phyloP scores from a whole-genome alignment of 2,329 filamentous ascomycete genomes.

The Penicillium paneum region DNA sequence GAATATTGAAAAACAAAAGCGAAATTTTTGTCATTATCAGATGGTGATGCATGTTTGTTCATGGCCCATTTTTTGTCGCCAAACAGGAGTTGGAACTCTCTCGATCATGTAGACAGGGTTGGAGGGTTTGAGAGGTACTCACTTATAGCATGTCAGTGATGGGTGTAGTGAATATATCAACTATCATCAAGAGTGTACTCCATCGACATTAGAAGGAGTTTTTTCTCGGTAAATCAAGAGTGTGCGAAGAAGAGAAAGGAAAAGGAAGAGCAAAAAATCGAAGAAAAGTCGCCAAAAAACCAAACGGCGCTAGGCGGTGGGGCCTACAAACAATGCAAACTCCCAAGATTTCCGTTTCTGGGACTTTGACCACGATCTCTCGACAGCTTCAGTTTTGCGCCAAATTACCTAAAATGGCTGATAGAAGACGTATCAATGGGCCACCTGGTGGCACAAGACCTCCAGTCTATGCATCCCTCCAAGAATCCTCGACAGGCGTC shows the following conservation, averaged over 20 bases:
- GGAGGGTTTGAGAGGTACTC: slow-evolving; percentile 19
- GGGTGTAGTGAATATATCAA: neutral
- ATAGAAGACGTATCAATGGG: slow-evolving; percentile 86
- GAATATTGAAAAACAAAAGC: slow-evolving; percentile 6
- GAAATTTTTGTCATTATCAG: slow-evolving; percentile 39
- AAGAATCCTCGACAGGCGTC: slow-evolving; percentile 48
- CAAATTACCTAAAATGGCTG: slow-evolving; percentile 36
- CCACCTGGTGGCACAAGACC: slow-evolving; percentile 73
- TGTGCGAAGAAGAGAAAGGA: slow-evolving; percentile 25
- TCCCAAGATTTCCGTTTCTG: slow-evolving; percentile 36
- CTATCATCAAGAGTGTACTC: neutral
- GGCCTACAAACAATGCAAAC: slow-evolving; percentile 42
- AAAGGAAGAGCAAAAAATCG: slow-evolving; percentile 11
- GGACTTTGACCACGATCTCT: slow-evolving; percentile 14
- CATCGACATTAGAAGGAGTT: slow-evolving; percentile 23
- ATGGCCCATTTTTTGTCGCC: slow-evolving; percentile 55
- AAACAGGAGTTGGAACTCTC: slow-evolving; percentile 51
- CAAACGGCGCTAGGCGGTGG: slow-evolving; percentile 19
- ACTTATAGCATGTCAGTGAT: slow-evolving; percentile 24
- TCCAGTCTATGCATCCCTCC: slow-evolving; percentile 61
- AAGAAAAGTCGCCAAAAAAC: slow-evolving; percentile 21
- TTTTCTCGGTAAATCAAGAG: slow-evolving; percentile 9
- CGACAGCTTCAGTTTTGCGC: slow-evolving; percentile 11
- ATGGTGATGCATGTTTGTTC: slow-evolving; percentile 63
- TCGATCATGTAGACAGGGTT: slow-evolving; percentile 46